Evolutionary conservation across 2,329 filamentous ascomycete species (phyloP), one percentile per base, ranked within the genome.

Genomic region (Aspergillus terreus): DNA sequence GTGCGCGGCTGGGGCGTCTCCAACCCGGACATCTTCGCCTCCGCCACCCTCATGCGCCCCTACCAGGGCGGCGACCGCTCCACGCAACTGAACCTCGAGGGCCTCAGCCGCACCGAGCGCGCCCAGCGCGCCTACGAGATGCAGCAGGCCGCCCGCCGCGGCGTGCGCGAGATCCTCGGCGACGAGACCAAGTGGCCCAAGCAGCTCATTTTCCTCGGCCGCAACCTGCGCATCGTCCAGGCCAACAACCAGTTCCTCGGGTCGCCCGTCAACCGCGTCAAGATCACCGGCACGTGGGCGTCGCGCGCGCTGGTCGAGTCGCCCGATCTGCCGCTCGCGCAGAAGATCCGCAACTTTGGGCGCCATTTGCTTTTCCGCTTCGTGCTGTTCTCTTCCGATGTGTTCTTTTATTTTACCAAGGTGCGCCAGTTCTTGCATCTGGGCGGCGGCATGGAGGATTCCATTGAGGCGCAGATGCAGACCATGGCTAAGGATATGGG

Each of bases 251-350:
- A 95, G 67, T 92, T 88, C 71, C 81, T 96, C 47, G 91, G 91
- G 19, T 90, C 86, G 0, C 92, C 92, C 0, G 90, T 96, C 41
- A 92, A 96, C 70, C 79, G 94, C 1, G 84, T 97, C 70, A 96
- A 96, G 75, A 91, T 95, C 68, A 96, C 94, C 56, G 92, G 92
- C 19, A 79, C 84, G 52, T 97, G 92, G 92, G 92, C 92, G 1
- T 89, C 84, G 53, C 79, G 88, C 19, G 91, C 90, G 48, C 75
- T 97, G n/a, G 86, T 87, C 21, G 85, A 95, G 71, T 85, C 86
- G 57, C 79, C 76, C 14, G 82, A 88, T 65, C 74, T 90, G 50
- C 80, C 81, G 3, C 76, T 82, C 51, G 65, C 72, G 0, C 81
- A 90, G 70, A 77, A 88, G 46, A 76, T 87, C 60, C 72, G 75